These are phyloP conservation scores for Suillus hirtellus DNA, from an alignment of 768 basidiomycete genomes.

Conservation along the genomic window DNA sequence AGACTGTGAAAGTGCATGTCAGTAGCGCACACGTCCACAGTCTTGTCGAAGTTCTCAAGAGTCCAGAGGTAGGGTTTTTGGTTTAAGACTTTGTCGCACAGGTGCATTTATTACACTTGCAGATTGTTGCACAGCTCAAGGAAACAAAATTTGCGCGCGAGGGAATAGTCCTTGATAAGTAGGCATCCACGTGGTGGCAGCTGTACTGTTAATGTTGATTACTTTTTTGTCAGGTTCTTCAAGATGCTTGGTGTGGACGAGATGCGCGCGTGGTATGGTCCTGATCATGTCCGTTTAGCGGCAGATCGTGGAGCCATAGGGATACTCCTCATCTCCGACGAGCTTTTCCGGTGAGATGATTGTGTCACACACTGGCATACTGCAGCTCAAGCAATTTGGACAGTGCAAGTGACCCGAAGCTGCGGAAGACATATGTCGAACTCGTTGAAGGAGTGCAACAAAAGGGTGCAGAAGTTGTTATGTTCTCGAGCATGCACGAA, in stretches of 20 bases:
- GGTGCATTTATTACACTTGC: constrained; percentile 9
- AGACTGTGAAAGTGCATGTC: constrained; percentile 88
- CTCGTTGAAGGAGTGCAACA: constrained; percentile 87
- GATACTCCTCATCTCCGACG: constrained; percentile 92
- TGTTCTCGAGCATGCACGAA: constrained; percentile 99
- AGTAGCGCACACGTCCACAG: constrained; percentile 96
- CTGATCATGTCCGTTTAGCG: constrained; percentile 89
- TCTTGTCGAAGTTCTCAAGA: constrained; percentile 89
- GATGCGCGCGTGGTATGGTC: constrained; percentile 98
- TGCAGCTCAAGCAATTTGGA: background rate
- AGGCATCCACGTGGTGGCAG: constrained; percentile 8
- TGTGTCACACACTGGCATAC: background rate
- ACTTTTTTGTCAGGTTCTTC: constrained; percentile 68
- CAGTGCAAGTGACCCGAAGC: constrained; percentile 78
- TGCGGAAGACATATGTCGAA: constrained; percentile 80
- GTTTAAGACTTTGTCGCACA: background rate
- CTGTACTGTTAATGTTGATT: constrained; percentile 3
- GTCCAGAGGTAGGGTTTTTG: constrained; percentile 72
- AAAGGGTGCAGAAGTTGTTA: constrained; percentile 90
- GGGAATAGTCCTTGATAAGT: constrained; percentile 90
- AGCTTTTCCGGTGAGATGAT: constrained; percentile 75
- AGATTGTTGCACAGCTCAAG: constrained; percentile 78
- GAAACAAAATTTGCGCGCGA: constrained; percentile 97
- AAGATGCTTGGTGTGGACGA: constrained; percentile 96
- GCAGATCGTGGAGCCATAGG: constrained; percentile 93